Percentiles rank a stretch among this genome's conserved stretches.
phyloP scores from a whole-genome alignment of 2,329 filamentous ascomycete genomes.

The Amauroascus niger region DNA sequence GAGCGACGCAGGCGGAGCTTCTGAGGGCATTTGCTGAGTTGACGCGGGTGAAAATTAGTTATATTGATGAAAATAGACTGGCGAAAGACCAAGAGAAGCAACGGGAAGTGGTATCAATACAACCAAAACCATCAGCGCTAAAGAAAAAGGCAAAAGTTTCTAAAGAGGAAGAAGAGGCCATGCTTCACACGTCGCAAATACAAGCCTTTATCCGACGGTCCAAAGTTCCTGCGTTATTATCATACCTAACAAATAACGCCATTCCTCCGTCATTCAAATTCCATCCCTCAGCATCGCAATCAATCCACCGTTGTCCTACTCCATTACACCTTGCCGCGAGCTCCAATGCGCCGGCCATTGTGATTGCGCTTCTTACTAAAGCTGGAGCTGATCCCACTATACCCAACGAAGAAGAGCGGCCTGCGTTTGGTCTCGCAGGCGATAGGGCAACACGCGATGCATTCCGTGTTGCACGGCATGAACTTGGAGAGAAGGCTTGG shows the following conservation, averaged over 20 bases:
- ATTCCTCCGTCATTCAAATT: slow-evolving; percentile 66
- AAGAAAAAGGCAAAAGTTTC: slow-evolving; percentile 51
- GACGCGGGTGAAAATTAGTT: slow-evolving; percentile 75
- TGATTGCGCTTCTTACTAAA: slow-evolving; percentile 66
- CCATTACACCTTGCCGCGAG: slow-evolving; percentile 77
- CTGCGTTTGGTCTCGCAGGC: slow-evolving; percentile 76
- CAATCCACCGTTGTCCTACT: slow-evolving; percentile 71
- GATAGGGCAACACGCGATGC: slow-evolving; percentile 80
- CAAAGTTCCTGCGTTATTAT: slow-evolving; percentile 75
- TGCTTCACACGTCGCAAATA: slow-evolving; percentile 79
- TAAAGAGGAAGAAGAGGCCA: slow-evolving; percentile 72
- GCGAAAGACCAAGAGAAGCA: slow-evolving; percentile 42
- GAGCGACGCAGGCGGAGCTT: slow-evolving; percentile 86
- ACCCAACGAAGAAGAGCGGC: slow-evolving; percentile 65
- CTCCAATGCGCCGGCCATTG: slow-evolving; percentile 67
- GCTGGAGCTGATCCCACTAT: slow-evolving; percentile 63
- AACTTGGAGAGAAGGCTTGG: slow-evolving; percentile 67
- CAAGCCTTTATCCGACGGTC: slow-evolving; percentile 80
- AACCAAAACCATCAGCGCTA: slow-evolving; percentile 28
- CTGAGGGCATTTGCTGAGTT: slow-evolving; percentile 92
- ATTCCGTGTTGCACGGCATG: slow-evolving; percentile 75
- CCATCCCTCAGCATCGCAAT: slow-evolving; percentile 53
- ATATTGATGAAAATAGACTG: slow-evolving; percentile 59
- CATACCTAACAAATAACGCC: slow-evolving; percentile 69
- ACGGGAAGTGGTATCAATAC: slow-evolving; percentile 33